Conservation (phyloP, 306 rosid species). For the Pyrus betulifolia region DNA sequence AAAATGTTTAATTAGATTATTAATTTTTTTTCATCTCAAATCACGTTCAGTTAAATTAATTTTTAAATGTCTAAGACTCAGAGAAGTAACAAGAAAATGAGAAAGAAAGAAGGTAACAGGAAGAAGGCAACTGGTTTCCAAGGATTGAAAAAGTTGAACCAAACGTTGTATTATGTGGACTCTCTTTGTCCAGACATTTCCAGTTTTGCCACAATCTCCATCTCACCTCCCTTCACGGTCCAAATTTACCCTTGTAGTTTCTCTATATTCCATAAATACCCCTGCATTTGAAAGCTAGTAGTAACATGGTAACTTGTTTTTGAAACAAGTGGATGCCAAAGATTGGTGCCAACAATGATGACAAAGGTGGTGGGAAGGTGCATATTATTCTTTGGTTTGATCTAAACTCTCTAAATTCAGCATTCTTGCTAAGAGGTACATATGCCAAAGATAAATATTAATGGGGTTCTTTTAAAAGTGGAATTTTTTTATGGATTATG, state of each 20-base stretch:
- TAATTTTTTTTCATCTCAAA: background rate
- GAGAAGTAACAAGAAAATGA: background rate
- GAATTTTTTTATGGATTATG: too few relatives aligned
- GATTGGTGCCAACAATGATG: background rate
- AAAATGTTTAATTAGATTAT: background rate
- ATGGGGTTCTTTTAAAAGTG: too few relatives aligned
- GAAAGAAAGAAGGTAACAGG: background rate
- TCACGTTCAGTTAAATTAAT: background rate
- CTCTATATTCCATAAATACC: constrained; percentile 13
- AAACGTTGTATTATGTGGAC: constrained; percentile 5
- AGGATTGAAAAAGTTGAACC: background rate
- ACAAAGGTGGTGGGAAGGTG: background rate
- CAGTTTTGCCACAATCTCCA: constrained; percentile 11
- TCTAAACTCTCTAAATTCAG: background rate
- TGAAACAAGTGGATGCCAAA: background rate
- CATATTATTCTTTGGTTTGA: background rate
- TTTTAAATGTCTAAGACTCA: background rate
- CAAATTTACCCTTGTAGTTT: background rate
- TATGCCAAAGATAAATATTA: background rate
- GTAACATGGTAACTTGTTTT: background rate
- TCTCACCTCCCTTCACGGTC: constrained; percentile 10
- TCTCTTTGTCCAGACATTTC: constrained; percentile 25
- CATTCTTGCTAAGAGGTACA: background rate
- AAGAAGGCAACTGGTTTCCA: background rate
- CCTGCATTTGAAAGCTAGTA: background rate